Percentiles rank a stretch among this genome's conserved stretches.
These are phyloP conservation scores for Yamadazyma takamatsuzukensis DNA, from an alignment of 805 yeast species.

Conservation along the genomic window DNA sequence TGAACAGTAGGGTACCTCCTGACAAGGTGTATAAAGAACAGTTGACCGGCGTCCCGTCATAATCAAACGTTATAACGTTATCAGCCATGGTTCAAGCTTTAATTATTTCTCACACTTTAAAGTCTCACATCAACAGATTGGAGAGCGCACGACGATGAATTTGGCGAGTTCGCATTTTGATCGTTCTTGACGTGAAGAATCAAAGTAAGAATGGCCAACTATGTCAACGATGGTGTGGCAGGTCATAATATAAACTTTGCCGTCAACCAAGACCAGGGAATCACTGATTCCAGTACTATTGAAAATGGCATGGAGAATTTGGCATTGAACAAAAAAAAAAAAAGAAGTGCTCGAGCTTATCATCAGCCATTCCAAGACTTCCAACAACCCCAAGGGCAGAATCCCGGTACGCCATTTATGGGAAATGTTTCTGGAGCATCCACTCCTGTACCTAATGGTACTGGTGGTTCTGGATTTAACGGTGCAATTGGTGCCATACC, in stretches of 20 bases:
- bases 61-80: conserved; percentile 6
- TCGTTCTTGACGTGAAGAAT: conserved; percentile 1
- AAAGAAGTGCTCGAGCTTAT: conserved; percentile 28
- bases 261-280: neutral
- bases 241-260: neutral
- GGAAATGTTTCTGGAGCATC: neutral
- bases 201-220: too few relatives aligned
- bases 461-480: too few relatives aligned
- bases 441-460: neutral
- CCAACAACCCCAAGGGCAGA: too few relatives aligned
- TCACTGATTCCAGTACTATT: neutral
- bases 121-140: neutral
- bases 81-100: neutral
- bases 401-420: too few relatives aligned
- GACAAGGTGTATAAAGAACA: conserved; percentile 39
- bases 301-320: conserved; percentile 3
- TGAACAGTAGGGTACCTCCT: conserved; percentile 25
- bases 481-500: too few relatives aligned
- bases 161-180: conserved; percentile 1
- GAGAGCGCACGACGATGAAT: too few relatives aligned
- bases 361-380: conserved; percentile 10
- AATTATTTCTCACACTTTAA: neutral
- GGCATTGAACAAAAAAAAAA: conserved; percentile 18
- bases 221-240: too few relatives aligned
- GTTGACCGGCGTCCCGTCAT: conserved; percentile 19